Evolutionary conservation across 148 eudicot genomes (phyloP), one percentile per base, ranked within the genome.

Genomic region (Polygonum maritimum): DNA sequence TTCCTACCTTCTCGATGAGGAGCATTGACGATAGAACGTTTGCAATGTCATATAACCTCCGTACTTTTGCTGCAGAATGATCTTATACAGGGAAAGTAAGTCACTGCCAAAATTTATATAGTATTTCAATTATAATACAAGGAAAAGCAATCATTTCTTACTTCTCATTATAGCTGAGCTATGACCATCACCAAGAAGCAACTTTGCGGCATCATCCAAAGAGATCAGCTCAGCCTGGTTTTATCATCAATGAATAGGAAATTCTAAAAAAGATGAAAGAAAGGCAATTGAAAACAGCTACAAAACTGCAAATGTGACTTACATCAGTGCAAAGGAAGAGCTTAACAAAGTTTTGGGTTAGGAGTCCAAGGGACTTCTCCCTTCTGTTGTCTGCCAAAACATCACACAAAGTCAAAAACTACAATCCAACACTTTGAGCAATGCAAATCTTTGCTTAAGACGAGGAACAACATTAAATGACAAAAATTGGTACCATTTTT

Each of bases 11-110:
- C 82, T 89, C 97, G 79, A 95, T 95, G 74, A 92, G 91, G 62
- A 79, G 82, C 97, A 95, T 90, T 12, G 98, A 95, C 70, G 98
- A 92, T 76, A 95, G 76, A 7, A 95, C 98, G 55, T 95, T 95
- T 76, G 98, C 97, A 78, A 95, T 95, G 75, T 95, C 98, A 79
- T 95, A 95, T 69, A 95, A 84, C 69, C 98, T 81, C 83, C 98
- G 84, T 44, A 95, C 98, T 83, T 95, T 95, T 67, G 97, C 98
- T 95, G 98, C 89, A 85, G 79, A 83, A 78, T 84, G 75, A 81
- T 82, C 84, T 86, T 75, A 85, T 14, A 47, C 74, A 77, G 33
- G 74, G 26, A 73, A 58, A 63, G 79, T 87, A 82, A 95, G 86
- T 39, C 39, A 76, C 82, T 75, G 44, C 60, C 19, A 14, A 47